Evolutionary conservation across 129 eudicot species (phyloP).

Genomic region (Lactuca sativa): DNA sequence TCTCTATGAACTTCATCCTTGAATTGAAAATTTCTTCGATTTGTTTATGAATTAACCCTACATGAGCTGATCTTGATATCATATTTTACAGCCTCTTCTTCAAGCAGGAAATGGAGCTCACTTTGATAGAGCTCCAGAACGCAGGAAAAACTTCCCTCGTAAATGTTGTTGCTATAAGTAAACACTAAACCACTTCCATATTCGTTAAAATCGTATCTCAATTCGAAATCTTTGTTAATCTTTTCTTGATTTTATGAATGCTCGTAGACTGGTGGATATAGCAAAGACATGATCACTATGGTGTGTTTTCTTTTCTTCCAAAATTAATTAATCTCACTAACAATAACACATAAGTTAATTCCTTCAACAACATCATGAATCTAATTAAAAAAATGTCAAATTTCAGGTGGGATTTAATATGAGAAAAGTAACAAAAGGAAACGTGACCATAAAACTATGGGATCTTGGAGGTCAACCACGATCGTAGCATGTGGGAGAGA

Average conservation of each 20-base stretch:
- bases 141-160: conserved; percentile 94
- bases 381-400: not conserved
- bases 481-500: conserved; percentile 95
- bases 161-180: conserved; percentile 76
- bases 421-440: conserved; percentile 90
- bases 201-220: not conserved
- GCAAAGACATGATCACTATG: conserved; percentile 23
- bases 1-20: not conserved
- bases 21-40: not conserved
- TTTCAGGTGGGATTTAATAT: conserved; percentile 85
- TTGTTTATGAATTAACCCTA: not conserved
- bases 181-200: not conserved
- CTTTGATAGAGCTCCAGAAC: conserved; percentile 86
- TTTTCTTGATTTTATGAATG: conserved; percentile 5
- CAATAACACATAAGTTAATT: not conserved
- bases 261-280: conserved; percentile 17
- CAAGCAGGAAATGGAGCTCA: conserved; percentile 95
- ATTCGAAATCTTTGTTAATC: not conserved
- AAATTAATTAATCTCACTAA: not conserved
- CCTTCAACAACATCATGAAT: not conserved
- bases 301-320: not conserved
- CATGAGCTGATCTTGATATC: not conserved
- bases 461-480: conserved; percentile 98
- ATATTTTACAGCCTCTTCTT: conserved; percentile 69
- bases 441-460: conserved; percentile 88